phyloP scores from a whole-genome alignment of 345 rosid genomes.

The Acer saccharum region DNA sequence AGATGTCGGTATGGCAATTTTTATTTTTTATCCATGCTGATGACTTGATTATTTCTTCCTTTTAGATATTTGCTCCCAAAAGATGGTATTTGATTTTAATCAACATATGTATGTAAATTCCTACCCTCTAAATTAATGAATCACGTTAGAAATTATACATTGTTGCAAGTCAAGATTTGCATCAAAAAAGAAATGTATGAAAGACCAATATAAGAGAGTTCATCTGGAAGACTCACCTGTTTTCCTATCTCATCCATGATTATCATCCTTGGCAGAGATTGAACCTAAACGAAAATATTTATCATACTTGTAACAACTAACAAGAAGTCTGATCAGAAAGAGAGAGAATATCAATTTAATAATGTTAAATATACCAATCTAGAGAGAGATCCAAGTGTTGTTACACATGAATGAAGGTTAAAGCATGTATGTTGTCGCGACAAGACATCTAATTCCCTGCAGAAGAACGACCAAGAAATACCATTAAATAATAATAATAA shows the following conservation, averaged over 20 bases:
- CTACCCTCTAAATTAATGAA: background rate
- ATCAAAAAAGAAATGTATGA: background rate
- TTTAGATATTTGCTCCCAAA: background rate
- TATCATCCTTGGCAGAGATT: conserved; percentile 95
- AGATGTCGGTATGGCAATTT: background rate
- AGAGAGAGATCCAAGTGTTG: conserved; percentile 90
- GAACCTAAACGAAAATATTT: conserved; percentile 64
- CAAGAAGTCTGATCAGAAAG: conserved; percentile 15
- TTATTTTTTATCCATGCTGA: background rate
- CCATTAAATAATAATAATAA: background rate
- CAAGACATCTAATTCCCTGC: conserved; percentile 91
- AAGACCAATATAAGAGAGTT: conserved; percentile 9
- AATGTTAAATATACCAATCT: conserved; percentile 58
- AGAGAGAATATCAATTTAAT: conserved; percentile 14
- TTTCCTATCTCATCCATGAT: conserved; percentile 95
- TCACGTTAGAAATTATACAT: background rate
- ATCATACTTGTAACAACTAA: conserved; percentile 14
- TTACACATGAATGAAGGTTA: conserved; percentile 86
- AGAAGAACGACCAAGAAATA: conserved; percentile 20
- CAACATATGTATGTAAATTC: background rate
- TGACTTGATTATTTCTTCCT: no score
- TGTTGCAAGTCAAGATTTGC: background rate
- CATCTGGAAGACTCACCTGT: conserved; percentile 55
- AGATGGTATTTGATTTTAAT: background rate
- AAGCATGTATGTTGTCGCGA: conserved; percentile 80